phyloP scores from a whole-genome alignment of 257 asterid species.

The Solanum verrucosum region DNA sequence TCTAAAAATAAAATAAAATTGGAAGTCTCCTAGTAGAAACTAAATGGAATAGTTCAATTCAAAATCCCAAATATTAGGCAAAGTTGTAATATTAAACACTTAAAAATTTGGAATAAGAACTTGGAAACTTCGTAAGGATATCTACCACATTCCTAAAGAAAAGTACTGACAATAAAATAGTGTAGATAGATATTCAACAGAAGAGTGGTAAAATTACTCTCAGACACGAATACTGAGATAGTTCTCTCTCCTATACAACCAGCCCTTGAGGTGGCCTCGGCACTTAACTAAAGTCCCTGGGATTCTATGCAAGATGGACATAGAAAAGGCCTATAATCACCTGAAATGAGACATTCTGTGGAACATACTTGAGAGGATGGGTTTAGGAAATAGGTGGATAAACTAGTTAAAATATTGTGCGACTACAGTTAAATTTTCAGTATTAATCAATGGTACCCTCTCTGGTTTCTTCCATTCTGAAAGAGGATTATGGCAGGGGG shows the following conservation, averaged over 20 bases:
- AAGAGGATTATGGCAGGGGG: background rate
- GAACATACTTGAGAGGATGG: background rate
- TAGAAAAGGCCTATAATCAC: background rate
- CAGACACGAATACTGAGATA: too few species aligned
- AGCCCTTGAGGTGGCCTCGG: background rate
- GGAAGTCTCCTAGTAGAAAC: background rate
- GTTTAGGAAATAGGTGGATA: background rate
- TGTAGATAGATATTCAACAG: too few species aligned
- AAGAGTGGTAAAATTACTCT: too few species aligned
- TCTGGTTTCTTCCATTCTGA: background rate
- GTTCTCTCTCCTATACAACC: background rate
- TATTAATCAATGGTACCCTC: background rate
- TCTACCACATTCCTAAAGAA: background rate
- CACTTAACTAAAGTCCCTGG: background rate
- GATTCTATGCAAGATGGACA: background rate
- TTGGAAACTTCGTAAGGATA: background rate
- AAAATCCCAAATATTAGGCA: background rate
- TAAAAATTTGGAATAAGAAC: background rate
- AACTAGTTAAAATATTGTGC: background rate
- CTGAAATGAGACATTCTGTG: background rate
- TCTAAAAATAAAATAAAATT: background rate
- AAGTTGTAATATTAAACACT: background rate
- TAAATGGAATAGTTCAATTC: background rate
- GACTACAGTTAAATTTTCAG: background rate
- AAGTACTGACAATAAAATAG: too few species aligned